phyloP scores from a whole-genome alignment of 371 early-diverging fungal species.

The Fennellomyces sp. region DNA sequence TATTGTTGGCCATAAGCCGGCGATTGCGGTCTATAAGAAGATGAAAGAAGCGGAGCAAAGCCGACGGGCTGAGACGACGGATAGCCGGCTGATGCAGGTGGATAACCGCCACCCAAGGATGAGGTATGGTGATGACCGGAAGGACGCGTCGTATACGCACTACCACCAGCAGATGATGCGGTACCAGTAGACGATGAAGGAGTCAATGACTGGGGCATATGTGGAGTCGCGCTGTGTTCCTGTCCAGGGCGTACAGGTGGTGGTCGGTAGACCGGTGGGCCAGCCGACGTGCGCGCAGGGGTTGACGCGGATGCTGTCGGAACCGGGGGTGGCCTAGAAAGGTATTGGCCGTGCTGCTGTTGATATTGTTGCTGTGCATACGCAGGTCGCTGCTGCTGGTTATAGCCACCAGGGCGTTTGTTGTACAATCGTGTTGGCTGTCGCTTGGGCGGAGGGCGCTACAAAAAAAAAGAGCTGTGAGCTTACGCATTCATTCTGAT shows the following conservation, averaged over 20 bases:
- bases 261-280: conserved; percentile 24
- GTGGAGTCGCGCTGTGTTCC: conserved; percentile 18
- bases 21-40: conserved; percentile 5
- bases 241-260: conserved; percentile 8
- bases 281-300: conserved; percentile 19
- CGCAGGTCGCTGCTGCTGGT: conserved; percentile 14
- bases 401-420: background rate
- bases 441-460: conserved; percentile 41
- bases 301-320: conserved; percentile 26
- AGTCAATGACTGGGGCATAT: conserved; percentile 21
- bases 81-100: conserved; percentile 1
- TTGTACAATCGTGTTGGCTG: conserved; percentile 35
- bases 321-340: conserved; percentile 13
- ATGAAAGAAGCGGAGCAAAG: background rate
- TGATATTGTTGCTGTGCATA: conserved; percentile 16
- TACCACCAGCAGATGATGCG: conserved; percentile 16
- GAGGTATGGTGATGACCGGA: background rate
- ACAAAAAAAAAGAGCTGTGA: background rate
- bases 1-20: background rate
- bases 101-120: conserved; percentile 2
- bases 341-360: conserved; percentile 16
- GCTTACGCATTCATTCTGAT: too few species aligned
- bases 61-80: background rate
- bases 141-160: conserved; percentile 9
- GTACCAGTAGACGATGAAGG: conserved; percentile 18